These are phyloP conservation scores for Apophysomyces sp. DNA, from an alignment of 371 early-diverging fungal genomes.

Conservation along the genomic window DNA sequence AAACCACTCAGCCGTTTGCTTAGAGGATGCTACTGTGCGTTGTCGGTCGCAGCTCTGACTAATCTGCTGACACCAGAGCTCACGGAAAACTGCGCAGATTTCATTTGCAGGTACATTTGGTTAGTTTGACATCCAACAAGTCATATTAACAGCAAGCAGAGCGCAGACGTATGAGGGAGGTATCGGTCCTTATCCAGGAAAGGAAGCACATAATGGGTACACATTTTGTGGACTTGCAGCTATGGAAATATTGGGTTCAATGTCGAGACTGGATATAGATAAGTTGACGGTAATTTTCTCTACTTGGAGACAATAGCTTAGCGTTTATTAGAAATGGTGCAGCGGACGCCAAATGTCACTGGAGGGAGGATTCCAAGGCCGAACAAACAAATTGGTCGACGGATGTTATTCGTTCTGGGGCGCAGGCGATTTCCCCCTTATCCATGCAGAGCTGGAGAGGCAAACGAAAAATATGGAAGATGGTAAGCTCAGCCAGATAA, in stretches of 20 bases:
- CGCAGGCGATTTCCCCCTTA: conserved; percentile 81
- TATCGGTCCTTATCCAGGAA: conserved; percentile 81
- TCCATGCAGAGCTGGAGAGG: conserved; percentile 51
- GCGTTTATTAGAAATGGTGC: conserved; percentile 67
- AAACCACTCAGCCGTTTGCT: neutral
- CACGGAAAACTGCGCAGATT: conserved; percentile 65
- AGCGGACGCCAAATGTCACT: conserved; percentile 78
- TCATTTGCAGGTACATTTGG: conserved; percentile 53
- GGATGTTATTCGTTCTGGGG: conserved; percentile 98
- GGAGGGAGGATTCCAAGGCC: conserved; percentile 96
- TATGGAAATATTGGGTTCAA: conserved; percentile 71
- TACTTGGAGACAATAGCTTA: neutral
- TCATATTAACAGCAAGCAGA: neutral
- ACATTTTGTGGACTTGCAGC: conserved; percentile 95
- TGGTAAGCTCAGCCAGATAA: conserved; percentile 4
- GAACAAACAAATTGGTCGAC: conserved; percentile 97
- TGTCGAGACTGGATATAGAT: conserved; percentile 59
- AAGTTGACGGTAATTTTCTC: conserved; percentile 52
- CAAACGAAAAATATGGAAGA: neutral
- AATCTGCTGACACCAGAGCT: conserved; percentile 83
- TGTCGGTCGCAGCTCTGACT: conserved; percentile 76
- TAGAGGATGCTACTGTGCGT: conserved; percentile 90
- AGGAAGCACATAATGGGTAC: conserved; percentile 98
- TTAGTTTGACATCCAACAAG: neutral
- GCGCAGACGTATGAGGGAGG: conserved; percentile 97